Evolutionary conservation across 169 alveolate species (phyloP), one percentile per base, ranked within the genome.

Genomic region (Amoebophrya sp.): DNA sequence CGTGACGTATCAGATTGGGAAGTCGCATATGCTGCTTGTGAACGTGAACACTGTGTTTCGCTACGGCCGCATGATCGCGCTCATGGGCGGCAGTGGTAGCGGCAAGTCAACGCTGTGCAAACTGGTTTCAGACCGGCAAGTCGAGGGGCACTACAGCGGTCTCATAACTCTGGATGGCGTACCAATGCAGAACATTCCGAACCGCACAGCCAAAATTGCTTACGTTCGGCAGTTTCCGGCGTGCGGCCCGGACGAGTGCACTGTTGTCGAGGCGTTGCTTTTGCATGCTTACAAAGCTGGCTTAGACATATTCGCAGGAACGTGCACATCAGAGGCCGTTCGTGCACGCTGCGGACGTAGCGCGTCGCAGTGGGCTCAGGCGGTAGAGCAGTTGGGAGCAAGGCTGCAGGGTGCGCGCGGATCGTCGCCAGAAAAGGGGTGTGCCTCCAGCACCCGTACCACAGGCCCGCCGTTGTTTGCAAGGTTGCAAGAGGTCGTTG

Each of bases 211-310:
- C 10, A 65, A 65, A 26, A 65, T 65, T 18, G 83, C 83, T 29
- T 65, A 65, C 26, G 83, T 65, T 12, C 2, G 83, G 36, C 83
- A 65, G 83, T 65, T 65, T 36, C 83, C 83, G 83, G 26, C 36
- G 38, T 65, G 83, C 83, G 83, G 83, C 39, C 83, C 83, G 36
- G 26, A 18, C 33, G 83, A 65, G 83, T 65, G 83, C 83, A 65
- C 83, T 1, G 83, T 65, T 29, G n/a, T 65, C 83, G 83, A 65
- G 26, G 83, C 83, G 18, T 26, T 65, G 33, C 83, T 65, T 0
- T 36, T 65, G 83, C 26, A 65, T 36, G 83, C 83, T 29, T 65
- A 65, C 83, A 65, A 65, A 36, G 83, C 83, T 29, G 83, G 83
- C 10, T 18, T 65, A 18, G 83, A 65, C 83, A 65, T 65, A n/a